Base-by-base conservation (phyloP, 352 stramenopile species). In the Pythium vanterpoolii region DNA sequence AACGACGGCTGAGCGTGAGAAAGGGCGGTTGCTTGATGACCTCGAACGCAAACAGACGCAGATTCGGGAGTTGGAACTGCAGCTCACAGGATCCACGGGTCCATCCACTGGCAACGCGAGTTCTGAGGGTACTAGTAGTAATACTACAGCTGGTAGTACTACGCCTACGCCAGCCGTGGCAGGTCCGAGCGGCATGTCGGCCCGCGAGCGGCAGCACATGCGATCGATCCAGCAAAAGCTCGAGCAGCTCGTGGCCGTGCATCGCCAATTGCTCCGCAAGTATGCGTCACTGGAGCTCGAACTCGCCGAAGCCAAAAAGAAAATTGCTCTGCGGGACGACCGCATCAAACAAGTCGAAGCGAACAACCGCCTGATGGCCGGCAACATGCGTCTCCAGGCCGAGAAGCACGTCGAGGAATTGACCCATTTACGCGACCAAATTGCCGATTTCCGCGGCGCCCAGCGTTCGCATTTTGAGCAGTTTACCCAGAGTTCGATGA, bases 181-280 rank as follows among this genome's bases (percentile, higher is more conserved):
- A 5, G 59, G 64, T n/a, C 71, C 62, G 14, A 89, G 74, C 58
- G 79, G 77, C 7, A 91, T 89, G 82, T 89, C 82, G 24, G 77
- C 73, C 23, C 82, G 83, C 14, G 88, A 96, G 57, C 74, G 83
- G 3, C 83, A 94, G 63, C 82, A 96, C 62, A 90, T 94, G 79
- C 80, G 83, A 8, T 93, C 84, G 3, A 94, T 97, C 36, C 86
- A 96, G 51, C 89, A 96, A 57, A 93, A 95, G 50, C 79, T 97
- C 1, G 87, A 96, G 65, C 89, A 97, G 59, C 76, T 97, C 6
- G 86, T 97, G 10, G 87, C 87, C 10, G 89, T 96, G 28, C 88
- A 97, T 60, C 83, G 87, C 13, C 87, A 96, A 60, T 66, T 97
- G 16, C 58, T 97, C 45, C 85, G 89, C 51, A 97, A 97, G 64